Evolutionary conservation across 1,139 yeast species (phyloP).

Genomic region (Maudiozyma humilis): DNA sequence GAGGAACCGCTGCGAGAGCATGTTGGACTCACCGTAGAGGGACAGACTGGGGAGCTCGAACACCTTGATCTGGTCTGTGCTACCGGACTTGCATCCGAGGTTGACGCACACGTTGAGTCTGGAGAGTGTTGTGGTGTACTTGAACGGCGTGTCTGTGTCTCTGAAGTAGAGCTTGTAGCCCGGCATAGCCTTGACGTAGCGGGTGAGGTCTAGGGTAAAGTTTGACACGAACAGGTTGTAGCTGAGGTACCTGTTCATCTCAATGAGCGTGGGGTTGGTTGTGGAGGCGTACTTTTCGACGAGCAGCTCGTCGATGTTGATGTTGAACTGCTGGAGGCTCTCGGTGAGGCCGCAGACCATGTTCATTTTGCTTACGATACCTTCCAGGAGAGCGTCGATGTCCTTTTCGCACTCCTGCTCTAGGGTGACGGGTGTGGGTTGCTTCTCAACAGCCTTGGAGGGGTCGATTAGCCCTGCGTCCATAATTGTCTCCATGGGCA

Average conservation of each 20-base stretch:
- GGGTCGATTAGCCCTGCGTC: not conserved
- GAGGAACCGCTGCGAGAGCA: constrained; percentile 39
- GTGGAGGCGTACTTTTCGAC: constrained; percentile 21
- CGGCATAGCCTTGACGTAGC: constrained; percentile 35
- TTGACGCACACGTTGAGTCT: constrained; percentile 38
- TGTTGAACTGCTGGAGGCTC: constrained; percentile 15
- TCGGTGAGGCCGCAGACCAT: constrained; percentile 10
- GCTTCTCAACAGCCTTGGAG: too few relatives aligned
- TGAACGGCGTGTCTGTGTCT: constrained; percentile 47
- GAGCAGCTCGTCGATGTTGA: constrained; percentile 20
- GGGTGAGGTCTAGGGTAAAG: constrained; percentile 24
- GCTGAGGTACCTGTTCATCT: constrained; percentile 18
- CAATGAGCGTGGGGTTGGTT: constrained; percentile 15
- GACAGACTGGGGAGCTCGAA: constrained; percentile 47
- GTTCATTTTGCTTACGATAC: constrained; percentile 10
- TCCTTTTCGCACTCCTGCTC: not conserved
- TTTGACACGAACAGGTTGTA: constrained; percentile 20
- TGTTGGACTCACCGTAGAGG: constrained; percentile 47
- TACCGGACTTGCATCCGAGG: constrained; percentile 25
- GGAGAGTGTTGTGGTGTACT: constrained; percentile 37
- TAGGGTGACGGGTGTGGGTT: constrained; percentile 1
- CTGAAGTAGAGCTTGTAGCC: constrained; percentile 54
- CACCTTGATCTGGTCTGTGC: constrained; percentile 33
- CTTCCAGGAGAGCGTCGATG: constrained; percentile 9
- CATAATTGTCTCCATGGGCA: constrained; percentile 10